Conservation (phyloP, 768 basidiomycete species). For the Podaxis sp. region DNA sequence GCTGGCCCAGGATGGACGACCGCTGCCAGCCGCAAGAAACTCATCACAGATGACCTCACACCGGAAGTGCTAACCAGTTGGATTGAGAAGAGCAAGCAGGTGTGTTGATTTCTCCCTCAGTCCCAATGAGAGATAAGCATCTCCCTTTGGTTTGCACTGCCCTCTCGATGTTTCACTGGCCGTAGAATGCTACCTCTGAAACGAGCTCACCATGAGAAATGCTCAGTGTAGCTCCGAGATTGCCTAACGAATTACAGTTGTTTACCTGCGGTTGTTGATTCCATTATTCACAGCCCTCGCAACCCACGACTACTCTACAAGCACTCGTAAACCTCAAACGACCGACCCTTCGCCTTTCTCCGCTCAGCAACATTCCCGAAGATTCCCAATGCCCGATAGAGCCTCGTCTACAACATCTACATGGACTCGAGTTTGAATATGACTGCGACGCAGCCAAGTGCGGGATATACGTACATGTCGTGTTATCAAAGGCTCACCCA, state of each 20-base stretch:
- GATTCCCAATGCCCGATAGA: slow-evolving; percentile 32
- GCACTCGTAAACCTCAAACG: slow-evolving; percentile 93
- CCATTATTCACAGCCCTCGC: slow-evolving; percentile 47
- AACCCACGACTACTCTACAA: slow-evolving; percentile 90
- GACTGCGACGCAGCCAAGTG: slow-evolving; percentile 89
- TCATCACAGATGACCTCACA: slow-evolving; percentile 63
- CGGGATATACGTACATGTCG: slow-evolving; percentile 71
- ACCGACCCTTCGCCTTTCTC: slow-evolving; percentile 77
- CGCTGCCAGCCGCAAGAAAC: slow-evolving; percentile 16
- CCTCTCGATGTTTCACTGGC: not conserved
- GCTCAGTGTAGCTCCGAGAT: not conserved
- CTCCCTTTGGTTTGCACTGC: not conserved
- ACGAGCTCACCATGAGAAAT: not conserved
- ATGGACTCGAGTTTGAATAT: slow-evolving; percentile 87
- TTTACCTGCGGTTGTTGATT: not conserved
- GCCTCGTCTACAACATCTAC: slow-evolving; percentile 52
- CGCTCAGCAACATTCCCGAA: slow-evolving; percentile 46
- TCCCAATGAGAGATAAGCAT: not conserved
- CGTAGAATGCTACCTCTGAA: not conserved
- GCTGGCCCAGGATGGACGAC: slow-evolving; percentile 71
- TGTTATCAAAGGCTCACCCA: slow-evolving; percentile 62
- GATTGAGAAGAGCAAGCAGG: slow-evolving; percentile 88
- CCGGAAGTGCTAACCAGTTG: slow-evolving; percentile 78
- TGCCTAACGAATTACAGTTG: not conserved
- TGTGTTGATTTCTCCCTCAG: slow-evolving; percentile 27